Percentiles rank a stretch among this genome's conserved stretches.
Conservation (phyloP, 1,284 basidiomycete genomes). For the Ganoderma leucocontextum region DNA sequence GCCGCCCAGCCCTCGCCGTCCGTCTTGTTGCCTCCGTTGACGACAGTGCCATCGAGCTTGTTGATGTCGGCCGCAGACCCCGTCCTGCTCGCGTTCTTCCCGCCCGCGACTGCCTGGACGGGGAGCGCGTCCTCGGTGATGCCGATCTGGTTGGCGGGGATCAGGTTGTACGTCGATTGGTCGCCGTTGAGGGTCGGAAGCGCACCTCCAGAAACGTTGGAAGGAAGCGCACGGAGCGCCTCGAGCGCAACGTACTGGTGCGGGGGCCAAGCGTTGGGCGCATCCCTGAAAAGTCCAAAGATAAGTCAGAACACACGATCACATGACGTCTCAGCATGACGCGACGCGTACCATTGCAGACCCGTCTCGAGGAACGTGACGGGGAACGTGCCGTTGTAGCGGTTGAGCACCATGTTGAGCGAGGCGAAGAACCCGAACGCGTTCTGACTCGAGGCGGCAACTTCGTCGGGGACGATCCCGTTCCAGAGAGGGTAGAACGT, state of each 20-base stretch:
- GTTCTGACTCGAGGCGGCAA: conserved; percentile 62
- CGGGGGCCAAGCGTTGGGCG: conserved; percentile 86
- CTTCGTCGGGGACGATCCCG: conserved; percentile 80
- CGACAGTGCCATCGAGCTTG: conserved; percentile 63
- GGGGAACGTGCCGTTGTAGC: conserved; percentile 86
- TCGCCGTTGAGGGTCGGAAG: conserved; percentile 57
- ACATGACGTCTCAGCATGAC: conserved; percentile 12
- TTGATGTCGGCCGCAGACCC: conserved; percentile 70
- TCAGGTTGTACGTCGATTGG: conserved; percentile 69
- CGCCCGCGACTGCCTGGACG: conserved; percentile 63
- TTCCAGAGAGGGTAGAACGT: conserved; percentile 91
- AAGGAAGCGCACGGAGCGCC: conserved; percentile 77
- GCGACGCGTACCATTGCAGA: conserved; percentile 73
- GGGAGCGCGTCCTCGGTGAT: conserved; percentile 73
- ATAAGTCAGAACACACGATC: neutral
- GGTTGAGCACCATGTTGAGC: conserved; percentile 79
- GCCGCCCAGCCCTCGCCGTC: conserved; percentile 73
- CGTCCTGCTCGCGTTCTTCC: conserved; percentile 59
- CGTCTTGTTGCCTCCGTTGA: conserved; percentile 77
- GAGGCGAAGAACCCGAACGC: conserved; percentile 81
- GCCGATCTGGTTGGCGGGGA: conserved; percentile 81
- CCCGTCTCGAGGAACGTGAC: conserved; percentile 81
- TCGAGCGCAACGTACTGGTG: conserved; percentile 85
- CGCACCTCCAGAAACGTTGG: conserved; percentile 64
- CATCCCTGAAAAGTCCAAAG: conserved; percentile 58